A percentile compares a stretch with the other conserved stretches of the same genome.
These are phyloP conservation scores for Boletus tylopilopsis DNA, from an alignment of 768 basidiomycete species.

Conservation along the genomic window DNA sequence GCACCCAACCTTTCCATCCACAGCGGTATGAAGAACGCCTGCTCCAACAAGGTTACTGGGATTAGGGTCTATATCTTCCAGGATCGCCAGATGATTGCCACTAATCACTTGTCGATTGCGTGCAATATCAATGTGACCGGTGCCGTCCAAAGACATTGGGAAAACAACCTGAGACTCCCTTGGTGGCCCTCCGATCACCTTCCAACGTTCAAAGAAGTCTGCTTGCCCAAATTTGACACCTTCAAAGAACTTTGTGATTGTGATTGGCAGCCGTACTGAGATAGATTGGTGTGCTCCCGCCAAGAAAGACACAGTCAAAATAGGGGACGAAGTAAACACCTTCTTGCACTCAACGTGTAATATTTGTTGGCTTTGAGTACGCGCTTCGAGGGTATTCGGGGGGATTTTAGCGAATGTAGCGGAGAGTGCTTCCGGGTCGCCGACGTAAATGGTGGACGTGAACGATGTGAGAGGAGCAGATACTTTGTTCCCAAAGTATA, in stretches of 20 bases:
- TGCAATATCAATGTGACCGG: slow-evolving; percentile 70
- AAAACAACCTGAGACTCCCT: slow-evolving; percentile 89
- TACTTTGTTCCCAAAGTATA: slow-evolving; percentile 96
- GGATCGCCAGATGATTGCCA: slow-evolving; percentile 72
- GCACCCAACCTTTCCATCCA: slow-evolving; percentile 93
- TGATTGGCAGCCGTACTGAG: slow-evolving; percentile 79
- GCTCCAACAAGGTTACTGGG: slow-evolving; percentile 90
- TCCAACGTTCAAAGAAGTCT: slow-evolving; percentile 99
- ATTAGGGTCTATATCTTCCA: slow-evolving; percentile 90
- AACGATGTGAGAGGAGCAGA: slow-evolving; percentile 87
- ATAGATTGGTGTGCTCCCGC: slow-evolving; percentile 89
- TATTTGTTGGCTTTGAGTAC: slow-evolving; percentile 89
- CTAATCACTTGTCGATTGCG: slow-evolving; percentile 73
- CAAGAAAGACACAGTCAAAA: slow-evolving; percentile 85
- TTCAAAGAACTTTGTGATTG: slow-evolving; percentile 90
- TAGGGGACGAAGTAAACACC: slow-evolving; percentile 70
- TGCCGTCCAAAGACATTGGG: slow-evolving; percentile 62
- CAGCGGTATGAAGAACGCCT: slow-evolving; percentile 93
- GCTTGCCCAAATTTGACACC: slow-evolving; percentile 77
- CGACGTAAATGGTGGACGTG: slow-evolving; percentile 74
- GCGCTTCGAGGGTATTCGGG: slow-evolving; percentile 71
- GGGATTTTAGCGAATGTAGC: slow-evolving; percentile 91
- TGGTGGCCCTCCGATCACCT: slow-evolving; percentile 92
- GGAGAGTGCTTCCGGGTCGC: slow-evolving; percentile 71
- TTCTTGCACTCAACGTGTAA: slow-evolving; percentile 95